These are phyloP conservation scores for Phaeosphaeriaceae sp. DNA, from an alignment of 2,329 filamentous ascomycete genomes.

Conservation along the genomic window DNA sequence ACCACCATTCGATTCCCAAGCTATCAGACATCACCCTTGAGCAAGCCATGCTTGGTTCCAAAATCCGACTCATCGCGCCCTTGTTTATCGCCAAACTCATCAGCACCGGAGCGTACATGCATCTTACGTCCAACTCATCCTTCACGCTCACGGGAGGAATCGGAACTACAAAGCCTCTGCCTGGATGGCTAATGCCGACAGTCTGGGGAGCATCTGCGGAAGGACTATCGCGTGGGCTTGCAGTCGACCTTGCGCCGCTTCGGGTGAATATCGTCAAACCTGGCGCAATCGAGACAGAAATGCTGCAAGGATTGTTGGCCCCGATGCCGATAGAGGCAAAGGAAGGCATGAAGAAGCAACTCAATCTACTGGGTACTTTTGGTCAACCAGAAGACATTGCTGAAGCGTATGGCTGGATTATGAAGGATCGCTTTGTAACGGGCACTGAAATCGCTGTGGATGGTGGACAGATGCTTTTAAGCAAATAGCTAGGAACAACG, in stretches of 20 bases:
- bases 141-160: conserved; percentile 52
- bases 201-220: conserved; percentile 33
- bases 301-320: conserved; percentile 39
- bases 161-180: conserved; percentile 41
- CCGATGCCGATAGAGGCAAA: conserved; percentile 16
- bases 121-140: conserved; percentile 32
- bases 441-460: conserved; percentile 44
- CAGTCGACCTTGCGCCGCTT: conserved; percentile 52
- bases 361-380: conserved; percentile 29
- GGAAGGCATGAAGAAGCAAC: conserved; percentile 20
- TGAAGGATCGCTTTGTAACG: conserved; percentile 52
- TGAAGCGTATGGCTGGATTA: conserved; percentile 53
- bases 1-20: conserved; percentile 19
- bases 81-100: conserved; percentile 52
- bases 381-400: conserved; percentile 48
- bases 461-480: conserved; percentile 45
- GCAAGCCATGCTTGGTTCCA: conserved; percentile 21
- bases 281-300: conserved; percentile 51
- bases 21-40: conserved; percentile 36
- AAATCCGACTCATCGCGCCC: conserved; percentile 45
- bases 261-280: conserved; percentile 52
- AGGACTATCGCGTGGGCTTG: conserved; percentile 46
- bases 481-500: too few species aligned
- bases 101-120: conserved; percentile 43
- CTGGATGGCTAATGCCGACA: conserved; percentile 41